These are phyloP conservation scores for Blastobotrys chiropterorum DNA, from an alignment of 805 yeast genomes.

Conservation along the genomic window DNA sequence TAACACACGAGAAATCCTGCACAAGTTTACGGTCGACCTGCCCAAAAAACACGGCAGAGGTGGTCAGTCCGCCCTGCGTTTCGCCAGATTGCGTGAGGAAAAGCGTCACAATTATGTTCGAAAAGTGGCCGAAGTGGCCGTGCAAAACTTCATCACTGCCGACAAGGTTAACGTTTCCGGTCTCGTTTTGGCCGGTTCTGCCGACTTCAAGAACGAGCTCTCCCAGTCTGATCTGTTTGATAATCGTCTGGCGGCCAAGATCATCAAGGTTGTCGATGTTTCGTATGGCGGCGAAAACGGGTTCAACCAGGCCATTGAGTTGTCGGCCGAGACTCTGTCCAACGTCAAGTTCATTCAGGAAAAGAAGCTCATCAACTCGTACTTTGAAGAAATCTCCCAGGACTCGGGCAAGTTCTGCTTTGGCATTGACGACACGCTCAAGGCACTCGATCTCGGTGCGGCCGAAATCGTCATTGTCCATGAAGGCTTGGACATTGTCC, in stretches of 20 bases:
- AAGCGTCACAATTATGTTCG: constrained; percentile 98
- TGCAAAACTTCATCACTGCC: constrained; percentile 89
- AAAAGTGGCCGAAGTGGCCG: constrained; percentile 97
- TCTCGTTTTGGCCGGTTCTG: constrained; percentile 95
- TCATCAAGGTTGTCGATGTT: constrained; percentile 89
- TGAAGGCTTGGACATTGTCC: constrained; percentile 80
- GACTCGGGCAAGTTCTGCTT: constrained; percentile 97
- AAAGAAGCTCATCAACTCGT: constrained; percentile 84
- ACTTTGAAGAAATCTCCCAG: constrained; percentile 95
- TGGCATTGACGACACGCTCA: constrained; percentile 93
- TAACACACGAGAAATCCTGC: constrained; percentile 92
- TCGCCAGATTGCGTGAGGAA: constrained; percentile 97
- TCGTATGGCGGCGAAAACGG: constrained; percentile 99
- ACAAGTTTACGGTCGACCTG: constrained; percentile 92
- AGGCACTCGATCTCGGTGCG: constrained; percentile 95
- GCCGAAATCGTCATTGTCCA: constrained; percentile 88
- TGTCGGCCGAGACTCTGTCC: constrained; percentile 93
- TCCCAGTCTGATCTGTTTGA: constrained; percentile 92
- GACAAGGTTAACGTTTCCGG: constrained; percentile 95
- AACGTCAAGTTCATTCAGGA: constrained; percentile 98
- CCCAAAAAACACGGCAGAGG: constrained; percentile 99
- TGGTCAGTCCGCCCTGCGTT: constrained; percentile 99
- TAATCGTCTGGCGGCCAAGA: constrained; percentile 76
- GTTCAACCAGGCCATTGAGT: constrained; percentile 97
- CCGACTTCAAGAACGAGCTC: constrained; percentile 95